A percentile compares a stretch with the other conserved stretches of the same genome.
phyloP scores from a whole-genome alignment of 2,329 filamentous ascomycete species.

The Erysiphe pulchra region DNA sequence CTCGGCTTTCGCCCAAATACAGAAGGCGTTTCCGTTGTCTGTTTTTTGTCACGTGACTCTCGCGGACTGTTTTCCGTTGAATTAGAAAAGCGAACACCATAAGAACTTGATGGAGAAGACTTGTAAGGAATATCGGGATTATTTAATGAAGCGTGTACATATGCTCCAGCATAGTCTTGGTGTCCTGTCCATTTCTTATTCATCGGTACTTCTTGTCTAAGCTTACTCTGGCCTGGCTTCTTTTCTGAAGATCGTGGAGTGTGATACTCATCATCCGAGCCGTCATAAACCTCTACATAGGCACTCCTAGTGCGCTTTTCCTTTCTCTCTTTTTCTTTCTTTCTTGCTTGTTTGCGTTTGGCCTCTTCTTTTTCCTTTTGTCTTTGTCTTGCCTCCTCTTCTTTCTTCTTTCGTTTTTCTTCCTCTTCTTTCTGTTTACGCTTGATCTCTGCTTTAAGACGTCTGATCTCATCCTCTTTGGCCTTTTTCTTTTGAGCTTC shows the following conservation, averaged over 20 bases:
- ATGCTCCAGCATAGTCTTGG: conserved; percentile 8
- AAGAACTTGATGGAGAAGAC: neutral
- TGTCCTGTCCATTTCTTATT: conserved; percentile 9
- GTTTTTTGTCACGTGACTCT: too few relatives aligned
- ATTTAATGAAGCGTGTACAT: conserved; percentile 11
- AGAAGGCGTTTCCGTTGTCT: too few relatives aligned
- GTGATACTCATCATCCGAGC: conserved; percentile 4
- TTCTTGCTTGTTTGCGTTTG: conserved; percentile 16
- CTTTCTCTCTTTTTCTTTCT: conserved; percentile 15
- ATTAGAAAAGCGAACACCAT: too few relatives aligned
- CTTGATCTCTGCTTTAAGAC: conserved; percentile 10
- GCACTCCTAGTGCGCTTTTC: conserved; percentile 9
- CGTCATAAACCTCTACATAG: conserved; percentile 8
- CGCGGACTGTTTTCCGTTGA: too few relatives aligned
- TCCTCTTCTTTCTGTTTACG: conserved; percentile 6
- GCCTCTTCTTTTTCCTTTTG: conserved; percentile 11
- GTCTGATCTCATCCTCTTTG: conserved; percentile 16
- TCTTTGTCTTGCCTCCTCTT: conserved; percentile 11
- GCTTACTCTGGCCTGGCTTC: neutral
- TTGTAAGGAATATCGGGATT: conserved; percentile 4
- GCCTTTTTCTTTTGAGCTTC: conserved; percentile 18
- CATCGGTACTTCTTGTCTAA: conserved; percentile 5
- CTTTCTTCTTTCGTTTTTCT: conserved; percentile 11
- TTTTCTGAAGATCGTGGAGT: conserved; percentile 1
- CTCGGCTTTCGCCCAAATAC: too few relatives aligned